Conservation (phyloP, 306 rosid species). For the Sicyos edulis region DNA sequence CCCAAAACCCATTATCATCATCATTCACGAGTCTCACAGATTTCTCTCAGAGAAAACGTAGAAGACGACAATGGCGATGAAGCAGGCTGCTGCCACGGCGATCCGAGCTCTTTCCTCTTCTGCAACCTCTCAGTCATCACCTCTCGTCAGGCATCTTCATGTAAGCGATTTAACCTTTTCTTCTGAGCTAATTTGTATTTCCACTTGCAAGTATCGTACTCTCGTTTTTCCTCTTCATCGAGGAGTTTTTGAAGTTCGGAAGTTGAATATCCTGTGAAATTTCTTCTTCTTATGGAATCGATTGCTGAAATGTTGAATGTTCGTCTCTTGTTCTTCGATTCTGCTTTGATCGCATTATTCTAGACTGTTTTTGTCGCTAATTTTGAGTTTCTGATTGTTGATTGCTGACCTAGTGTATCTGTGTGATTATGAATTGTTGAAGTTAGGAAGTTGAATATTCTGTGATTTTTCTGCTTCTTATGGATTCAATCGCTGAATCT, state of each 20-base stretch:
- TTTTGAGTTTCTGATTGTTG: not conserved
- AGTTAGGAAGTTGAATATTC: slow-evolving; percentile 1
- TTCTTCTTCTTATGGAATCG: not conserved
- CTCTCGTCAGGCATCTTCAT: slow-evolving; percentile 40
- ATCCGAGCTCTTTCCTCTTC: slow-evolving; percentile 39
- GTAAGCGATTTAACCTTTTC: slow-evolving; percentile 24
- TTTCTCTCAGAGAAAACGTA: not conserved
- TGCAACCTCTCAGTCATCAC: slow-evolving; percentile 20
- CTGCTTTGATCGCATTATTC: too few species aligned
- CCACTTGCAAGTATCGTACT: not conserved
- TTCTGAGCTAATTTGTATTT: not conserved
- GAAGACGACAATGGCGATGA: slow-evolving; percentile 41
- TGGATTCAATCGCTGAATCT: not conserved
- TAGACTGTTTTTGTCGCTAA: not conserved
- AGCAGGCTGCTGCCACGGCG: slow-evolving; percentile 44
- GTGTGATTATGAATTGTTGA: not conserved
- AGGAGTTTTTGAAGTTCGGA: not conserved
- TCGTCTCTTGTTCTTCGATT: not conserved
- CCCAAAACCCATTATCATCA: not conserved
- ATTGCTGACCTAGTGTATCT: too few species aligned
- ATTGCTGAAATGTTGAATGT: not conserved
- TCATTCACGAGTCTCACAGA: not conserved
- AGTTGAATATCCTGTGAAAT: not conserved
- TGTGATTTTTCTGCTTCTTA: not conserved
- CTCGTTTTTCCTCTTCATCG: not conserved